Evolutionary conservation across 1,284 basidiomycete species (phyloP).

Genomic region (Cystobasidium slooffiae): DNA sequence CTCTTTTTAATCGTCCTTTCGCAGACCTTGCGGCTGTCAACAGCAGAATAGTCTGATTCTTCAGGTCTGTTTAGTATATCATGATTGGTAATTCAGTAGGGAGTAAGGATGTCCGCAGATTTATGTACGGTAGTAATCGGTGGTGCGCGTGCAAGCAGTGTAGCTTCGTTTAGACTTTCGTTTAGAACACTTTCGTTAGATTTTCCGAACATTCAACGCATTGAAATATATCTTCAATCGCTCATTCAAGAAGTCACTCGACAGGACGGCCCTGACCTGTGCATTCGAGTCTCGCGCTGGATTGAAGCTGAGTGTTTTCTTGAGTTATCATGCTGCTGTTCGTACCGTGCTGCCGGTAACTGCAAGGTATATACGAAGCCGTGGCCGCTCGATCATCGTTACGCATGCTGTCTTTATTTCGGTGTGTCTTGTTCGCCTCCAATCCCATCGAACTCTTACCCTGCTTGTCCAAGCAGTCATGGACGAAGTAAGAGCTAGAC

Average conservation of each 20-base stretch:
- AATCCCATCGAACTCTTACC: neutral
- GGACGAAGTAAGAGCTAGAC: slow-evolving; percentile 16
- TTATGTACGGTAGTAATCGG: neutral
- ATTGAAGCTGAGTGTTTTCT: no score
- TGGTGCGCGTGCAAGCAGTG: slow-evolving; percentile 1
- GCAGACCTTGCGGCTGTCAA: neutral
- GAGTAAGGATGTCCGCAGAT: neutral
- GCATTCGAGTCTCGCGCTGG: no score
- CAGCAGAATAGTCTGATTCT: neutral
- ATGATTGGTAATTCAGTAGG: neutral
- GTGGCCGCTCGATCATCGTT: no score
- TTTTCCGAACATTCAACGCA: no score
- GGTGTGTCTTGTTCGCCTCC: no score
- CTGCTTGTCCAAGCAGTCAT: neutral
- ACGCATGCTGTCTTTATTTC: no score
- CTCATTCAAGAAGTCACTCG: no score
- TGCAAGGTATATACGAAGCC: no score
- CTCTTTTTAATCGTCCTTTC: neutral
- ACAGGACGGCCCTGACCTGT: no score
- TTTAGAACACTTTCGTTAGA: slow-evolving; percentile 3
- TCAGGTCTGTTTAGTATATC: neutral
- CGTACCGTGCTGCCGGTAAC: no score
- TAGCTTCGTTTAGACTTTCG: neutral
- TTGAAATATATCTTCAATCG: no score
- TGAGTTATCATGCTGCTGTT: no score